These are phyloP conservation scores for Tremella fuciformis DNA, from an alignment of 768 basidiomycete genomes.

Conservation along the genomic window DNA sequence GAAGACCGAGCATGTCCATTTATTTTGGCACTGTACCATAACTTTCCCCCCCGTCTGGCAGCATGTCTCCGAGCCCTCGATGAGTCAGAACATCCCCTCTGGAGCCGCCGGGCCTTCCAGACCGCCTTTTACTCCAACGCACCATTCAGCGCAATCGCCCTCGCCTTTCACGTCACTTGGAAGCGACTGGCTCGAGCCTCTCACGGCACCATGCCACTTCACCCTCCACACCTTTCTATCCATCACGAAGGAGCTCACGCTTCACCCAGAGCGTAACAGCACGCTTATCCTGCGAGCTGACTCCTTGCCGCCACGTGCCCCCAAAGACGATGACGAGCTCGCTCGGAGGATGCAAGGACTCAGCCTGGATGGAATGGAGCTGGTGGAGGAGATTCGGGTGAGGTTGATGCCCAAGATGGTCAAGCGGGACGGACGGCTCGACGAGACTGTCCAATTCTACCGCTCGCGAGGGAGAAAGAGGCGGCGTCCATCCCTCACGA, in stretches of 20 bases:
- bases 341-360: slow-evolving; percentile 8
- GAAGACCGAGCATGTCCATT: no score
- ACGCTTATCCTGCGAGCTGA: slow-evolving; percentile 85
- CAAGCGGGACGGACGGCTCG: slow-evolving; percentile 66
- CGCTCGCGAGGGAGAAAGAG: slow-evolving; percentile 25
- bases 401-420: slow-evolving; percentile 75
- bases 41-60: no score
- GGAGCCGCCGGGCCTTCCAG: slow-evolving; percentile 6
- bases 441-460: slow-evolving; percentile 78
- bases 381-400: slow-evolving; percentile 62
- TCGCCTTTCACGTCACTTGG: background rate
- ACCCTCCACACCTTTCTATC: slow-evolving; percentile 58
- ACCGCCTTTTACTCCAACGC: background rate
- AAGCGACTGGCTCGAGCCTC: slow-evolving; percentile 8
- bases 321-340: background rate
- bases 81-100: background rate
- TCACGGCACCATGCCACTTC: slow-evolving; percentile 29
- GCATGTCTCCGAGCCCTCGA: no score
- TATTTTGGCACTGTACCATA: no score
- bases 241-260: slow-evolving; percentile 68
- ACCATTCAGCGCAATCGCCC: background rate
- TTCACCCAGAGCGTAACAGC: slow-evolving; percentile 91
- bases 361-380: slow-evolving; percentile 42
- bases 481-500: background rate
- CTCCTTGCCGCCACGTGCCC: slow-evolving; percentile 49